Evolutionary conservation across 169 alveolate species (phyloP), one percentile per base, ranked within the genome.

Genomic region (Cystoisospora suis): DNA sequence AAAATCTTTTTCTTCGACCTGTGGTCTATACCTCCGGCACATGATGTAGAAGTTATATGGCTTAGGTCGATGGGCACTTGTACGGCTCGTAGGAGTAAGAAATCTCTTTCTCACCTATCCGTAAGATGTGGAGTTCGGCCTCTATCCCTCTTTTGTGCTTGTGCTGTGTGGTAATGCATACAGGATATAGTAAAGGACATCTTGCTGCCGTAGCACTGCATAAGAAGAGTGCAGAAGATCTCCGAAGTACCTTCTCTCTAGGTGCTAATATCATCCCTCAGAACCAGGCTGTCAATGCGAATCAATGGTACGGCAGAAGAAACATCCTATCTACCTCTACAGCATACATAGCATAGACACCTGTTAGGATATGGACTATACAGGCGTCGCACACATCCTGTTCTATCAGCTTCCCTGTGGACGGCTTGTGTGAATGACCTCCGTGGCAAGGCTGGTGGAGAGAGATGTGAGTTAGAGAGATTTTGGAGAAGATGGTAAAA

Each of bases 121-220:
- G 72, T 58, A 1, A 9, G 29, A 58, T 58, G 3, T 34, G n/a
- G 3, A 36, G 29, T 58, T 3, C 29, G 15, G 6, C 34, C 7
- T 36, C 42, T 59, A 4, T 59, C 77, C n/a, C n/a, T n/a, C n/a
- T n/a, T n/a, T n/a, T n/a, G n/a, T n/a, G n/a, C n/a, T n/a, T n/a
- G n/a, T n/a, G n/a, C n/a, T n/a, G n/a, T n/a, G n/a, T n/a, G n/a
- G n/a, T n/a, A n/a, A 53, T 23, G 65, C 23, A 15, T 53, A 15
- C 65, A 72, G 83, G 83, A 6, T 72, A 72, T 53, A 72, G 56
- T 53, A 72, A 40, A 38, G 83, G 83, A 38, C 83, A 72, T 34
- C 56, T 72, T 4, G 83, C 83, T 46, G 83, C 83, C 15, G 83
- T 40, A 29, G 83, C 83, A 3, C 32, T 40, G 45, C 83, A 72